These are phyloP conservation scores for Gleditsia sinensis DNA, from an alignment of 306 rosid genomes.

Conservation along the genomic window DNA sequence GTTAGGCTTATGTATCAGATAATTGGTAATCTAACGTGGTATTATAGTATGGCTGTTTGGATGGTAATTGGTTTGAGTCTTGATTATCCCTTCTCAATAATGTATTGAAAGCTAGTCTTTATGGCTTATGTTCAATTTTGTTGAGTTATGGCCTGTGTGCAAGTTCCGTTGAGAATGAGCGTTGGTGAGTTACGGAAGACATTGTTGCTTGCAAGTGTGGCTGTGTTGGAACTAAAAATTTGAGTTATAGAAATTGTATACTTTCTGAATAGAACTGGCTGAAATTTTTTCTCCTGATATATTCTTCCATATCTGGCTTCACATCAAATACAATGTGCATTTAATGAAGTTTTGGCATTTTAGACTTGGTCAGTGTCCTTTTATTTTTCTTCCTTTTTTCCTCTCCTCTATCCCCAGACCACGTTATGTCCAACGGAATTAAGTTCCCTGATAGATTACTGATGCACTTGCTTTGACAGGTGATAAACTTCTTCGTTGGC, in stretches of 20 bases:
- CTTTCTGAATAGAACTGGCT: background rate
- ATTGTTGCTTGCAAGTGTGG: background rate
- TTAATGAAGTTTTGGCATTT: background rate
- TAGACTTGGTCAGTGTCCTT: background rate
- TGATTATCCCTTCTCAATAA: background rate
- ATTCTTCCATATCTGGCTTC: background rate
- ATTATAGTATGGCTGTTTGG: background rate
- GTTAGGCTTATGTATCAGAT: background rate
- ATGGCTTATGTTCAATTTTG: background rate
- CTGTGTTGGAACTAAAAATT: background rate
- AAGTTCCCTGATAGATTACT: conserved; percentile 3
- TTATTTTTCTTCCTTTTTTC: background rate
- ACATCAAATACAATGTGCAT: background rate
- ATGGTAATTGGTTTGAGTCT: background rate
- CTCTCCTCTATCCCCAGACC: background rate
- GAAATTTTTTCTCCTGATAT: background rate
- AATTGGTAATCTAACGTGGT: background rate
- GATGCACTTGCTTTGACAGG: conserved; percentile 40
- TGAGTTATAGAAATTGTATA: background rate
- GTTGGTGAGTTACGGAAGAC: background rate
- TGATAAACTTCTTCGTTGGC: conserved; percentile 62
- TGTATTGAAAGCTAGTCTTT: background rate
- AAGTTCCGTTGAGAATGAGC: background rate
- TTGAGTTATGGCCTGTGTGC: background rate
- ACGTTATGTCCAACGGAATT: background rate